Evolutionary conservation across 768 basidiomycete species (phyloP), one percentile per base, ranked within the genome.

Genomic region (Lentinula detonsa): DNA sequence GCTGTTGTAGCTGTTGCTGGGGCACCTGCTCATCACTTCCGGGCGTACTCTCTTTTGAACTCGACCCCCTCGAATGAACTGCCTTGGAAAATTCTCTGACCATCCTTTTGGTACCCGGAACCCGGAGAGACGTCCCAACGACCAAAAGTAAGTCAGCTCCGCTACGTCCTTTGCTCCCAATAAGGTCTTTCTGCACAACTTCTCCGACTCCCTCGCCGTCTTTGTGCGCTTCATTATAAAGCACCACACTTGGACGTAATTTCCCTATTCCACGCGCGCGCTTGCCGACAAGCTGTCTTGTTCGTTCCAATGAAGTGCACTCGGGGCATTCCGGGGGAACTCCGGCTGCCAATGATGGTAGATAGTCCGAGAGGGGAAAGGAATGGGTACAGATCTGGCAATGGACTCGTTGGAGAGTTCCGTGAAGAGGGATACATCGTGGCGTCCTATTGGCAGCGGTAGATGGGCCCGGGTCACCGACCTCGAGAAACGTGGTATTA

Each of bases 81-180:
- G 89, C 87, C 72, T 90, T 92, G 28, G 88, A 83, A 72, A 90
- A 92, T 72, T 95, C 93, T 61, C 91, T 84, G 23, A 95, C 91
- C 74, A 96, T 91, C 65, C 90, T 80, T 73, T 94, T 95, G 50
- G 94, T 95, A 18, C 95, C 95, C 8, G 91, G 93, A 15, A 97
- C 90, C 64, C 87, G 81, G 61, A 97, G 74, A 71, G 90, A 93
- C 60, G 94, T 96, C 48, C 95, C 95, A 16, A 92, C 94, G 13
- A 97, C 94, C 57, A 97, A 74, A 40, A 97, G 75, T 49, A 94
- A 71, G 74, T 97, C 95, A 7, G 93, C 91, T 4, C 88, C 85
- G 50, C 82, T 83, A 62, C 85, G 78, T 2, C 86, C 85, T 66
- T 85, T 88, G 13, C 82, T 78, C 7, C 91, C 90, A 58, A 91